These are phyloP conservation scores for Arxiozyma heterogenica DNA, from an alignment of 1,139 yeast species.

Conservation along the genomic window DNA sequence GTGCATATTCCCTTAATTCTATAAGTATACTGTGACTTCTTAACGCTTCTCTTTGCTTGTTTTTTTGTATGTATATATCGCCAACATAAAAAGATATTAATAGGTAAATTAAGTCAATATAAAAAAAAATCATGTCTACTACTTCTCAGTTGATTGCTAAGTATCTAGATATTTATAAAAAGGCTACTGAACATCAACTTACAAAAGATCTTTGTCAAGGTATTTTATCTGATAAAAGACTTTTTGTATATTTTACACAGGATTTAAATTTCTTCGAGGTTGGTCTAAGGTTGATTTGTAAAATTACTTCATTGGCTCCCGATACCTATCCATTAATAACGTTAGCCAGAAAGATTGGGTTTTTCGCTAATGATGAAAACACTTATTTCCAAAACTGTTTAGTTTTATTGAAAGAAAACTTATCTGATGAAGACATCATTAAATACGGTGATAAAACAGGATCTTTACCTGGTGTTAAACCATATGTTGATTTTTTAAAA, in stretches of 20 bases:
- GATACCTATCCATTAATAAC: slow-evolving; percentile 32
- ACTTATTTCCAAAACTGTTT: slow-evolving; percentile 38
- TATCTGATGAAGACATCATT: slow-evolving; percentile 16
- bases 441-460: slow-evolving; percentile 16
- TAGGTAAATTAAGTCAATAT: no score
- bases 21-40: no score
- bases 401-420: slow-evolving; percentile 24
- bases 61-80: no score
- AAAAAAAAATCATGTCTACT: slow-evolving; percentile 3
- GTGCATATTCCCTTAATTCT: no score
- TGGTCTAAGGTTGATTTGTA: slow-evolving; percentile 39
- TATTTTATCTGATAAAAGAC: slow-evolving; percentile 35
- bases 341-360: slow-evolving; percentile 45
- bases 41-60: no score
- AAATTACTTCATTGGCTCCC: slow-evolving; percentile 39
- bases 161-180: slow-evolving; percentile 23
- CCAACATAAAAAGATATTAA: no score
- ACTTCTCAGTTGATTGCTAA: slow-evolving; percentile 20
- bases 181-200: slow-evolving; percentile 37
- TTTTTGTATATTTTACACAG: slow-evolving; percentile 41
- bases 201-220: slow-evolving; percentile 43
- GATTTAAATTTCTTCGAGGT: slow-evolving; percentile 41
- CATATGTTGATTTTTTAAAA: slow-evolving; percentile 34
- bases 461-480: slow-evolving; percentile 33
- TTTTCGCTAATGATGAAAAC: slow-evolving; percentile 41